A percentile compares a stretch with the other conserved stretches of the same genome.
These are phyloP conservation scores for Zelopaecilomyces penicillatus DNA, from an alignment of 2,329 filamentous ascomycete species.

Conservation along the genomic window DNA sequence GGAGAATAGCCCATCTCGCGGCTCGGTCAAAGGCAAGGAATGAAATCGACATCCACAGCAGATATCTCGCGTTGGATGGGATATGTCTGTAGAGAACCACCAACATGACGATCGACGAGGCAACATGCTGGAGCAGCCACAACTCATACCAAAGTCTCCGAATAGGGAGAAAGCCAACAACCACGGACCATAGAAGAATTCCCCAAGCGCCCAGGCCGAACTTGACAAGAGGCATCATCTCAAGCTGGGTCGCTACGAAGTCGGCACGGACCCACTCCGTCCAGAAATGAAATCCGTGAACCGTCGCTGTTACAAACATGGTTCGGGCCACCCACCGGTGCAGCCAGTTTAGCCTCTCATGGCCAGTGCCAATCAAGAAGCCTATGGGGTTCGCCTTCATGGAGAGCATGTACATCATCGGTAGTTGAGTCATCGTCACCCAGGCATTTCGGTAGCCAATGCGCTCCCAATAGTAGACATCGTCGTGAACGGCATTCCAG, in stretches of 20 bases:
- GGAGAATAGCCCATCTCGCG: constrained; percentile 38
- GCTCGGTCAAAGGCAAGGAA: constrained; percentile 54
- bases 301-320: constrained; percentile 57
- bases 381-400: constrained; percentile 54
- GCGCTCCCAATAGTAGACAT: constrained; percentile 53
- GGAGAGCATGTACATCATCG: constrained; percentile 54
- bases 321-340: constrained; percentile 65
- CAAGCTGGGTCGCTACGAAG: constrained; percentile 49
- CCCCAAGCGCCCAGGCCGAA: constrained; percentile 62
- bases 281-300: constrained; percentile 65
- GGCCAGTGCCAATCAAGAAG: constrained; percentile 51
- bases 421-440: constrained; percentile 56
- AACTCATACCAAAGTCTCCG: constrained; percentile 60
- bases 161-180: constrained; percentile 55
- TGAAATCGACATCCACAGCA: constrained; percentile 58
- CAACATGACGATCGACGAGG: constrained; percentile 52
- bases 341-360: constrained; percentile 65
- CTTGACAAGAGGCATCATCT: constrained; percentile 55
- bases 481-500: constrained; percentile 37
- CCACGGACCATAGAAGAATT: constrained; percentile 55
- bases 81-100: constrained; percentile 57
- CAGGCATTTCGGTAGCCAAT: constrained; percentile 61
- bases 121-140: constrained; percentile 60
- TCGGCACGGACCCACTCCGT: constrained; percentile 52
- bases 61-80: constrained; percentile 48